phyloP scores from a whole-genome alignment of 2,329 filamentous ascomycete species.

The Alternaria alternata region DNA sequence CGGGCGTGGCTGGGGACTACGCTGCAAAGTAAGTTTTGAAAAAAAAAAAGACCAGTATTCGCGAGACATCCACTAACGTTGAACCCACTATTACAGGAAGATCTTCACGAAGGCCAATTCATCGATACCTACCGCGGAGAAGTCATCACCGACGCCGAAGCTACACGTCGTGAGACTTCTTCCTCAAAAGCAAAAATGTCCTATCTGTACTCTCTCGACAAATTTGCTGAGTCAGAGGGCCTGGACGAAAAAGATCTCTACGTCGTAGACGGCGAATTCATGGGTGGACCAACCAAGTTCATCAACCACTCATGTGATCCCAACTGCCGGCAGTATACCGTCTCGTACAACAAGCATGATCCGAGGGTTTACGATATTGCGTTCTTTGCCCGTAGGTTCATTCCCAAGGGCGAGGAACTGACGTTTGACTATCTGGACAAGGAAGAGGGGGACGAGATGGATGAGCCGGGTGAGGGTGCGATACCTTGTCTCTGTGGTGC shows the following conservation, averaged over 20 bases:
- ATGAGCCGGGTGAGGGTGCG: constrained; percentile 58
- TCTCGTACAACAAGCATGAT: constrained; percentile 79
- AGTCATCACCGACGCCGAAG: constrained; percentile 63
- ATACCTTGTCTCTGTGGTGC: constrained; percentile 66
- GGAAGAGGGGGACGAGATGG: constrained; percentile 61
- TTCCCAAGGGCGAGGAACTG: constrained; percentile 71
- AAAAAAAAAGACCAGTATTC: not conserved
- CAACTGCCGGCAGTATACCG: constrained; percentile 80
- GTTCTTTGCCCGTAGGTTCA: constrained; percentile 74
- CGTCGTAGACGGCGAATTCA: constrained; percentile 72
- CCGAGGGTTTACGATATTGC: constrained; percentile 78
- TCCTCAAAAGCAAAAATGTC: constrained; percentile 72
- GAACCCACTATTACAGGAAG: constrained; percentile 44
- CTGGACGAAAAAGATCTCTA: constrained; percentile 55
- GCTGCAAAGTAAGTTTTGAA: constrained; percentile 55
- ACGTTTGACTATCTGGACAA: constrained; percentile 83
- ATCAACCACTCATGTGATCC: constrained; percentile 85
- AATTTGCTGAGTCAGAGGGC: constrained; percentile 71
- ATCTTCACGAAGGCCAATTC: constrained; percentile 76
- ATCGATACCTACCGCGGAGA: constrained; percentile 80
- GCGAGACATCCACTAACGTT: not conserved
- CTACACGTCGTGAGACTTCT: constrained; percentile 67
- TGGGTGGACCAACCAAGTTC: constrained; percentile 80
- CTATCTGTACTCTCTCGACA: constrained; percentile 84
- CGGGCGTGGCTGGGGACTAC: constrained; percentile 80